These are phyloP conservation scores for Alternaria panax DNA, from an alignment of 2,329 filamentous ascomycete genomes.

Conservation along the genomic window DNA sequence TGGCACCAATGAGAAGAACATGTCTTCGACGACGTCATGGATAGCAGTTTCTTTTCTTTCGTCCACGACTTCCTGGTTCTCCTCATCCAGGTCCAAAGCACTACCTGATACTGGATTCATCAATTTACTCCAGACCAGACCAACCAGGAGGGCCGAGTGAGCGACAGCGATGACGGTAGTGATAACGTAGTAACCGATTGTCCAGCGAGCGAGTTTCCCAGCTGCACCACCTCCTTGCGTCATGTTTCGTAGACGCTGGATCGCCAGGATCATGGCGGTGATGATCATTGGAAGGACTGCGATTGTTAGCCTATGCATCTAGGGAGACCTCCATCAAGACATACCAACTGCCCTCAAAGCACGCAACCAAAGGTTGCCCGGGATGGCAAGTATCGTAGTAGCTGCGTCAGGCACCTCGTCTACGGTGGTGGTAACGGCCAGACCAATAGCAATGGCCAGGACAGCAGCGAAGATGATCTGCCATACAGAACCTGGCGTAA, in stretches of 20 bases:
- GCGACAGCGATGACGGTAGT: slow-evolving; percentile 61
- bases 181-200: slow-evolving; percentile 59
- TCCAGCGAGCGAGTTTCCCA: slow-evolving; percentile 57
- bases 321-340: slow-evolving; percentile 18
- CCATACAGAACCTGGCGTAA: slow-evolving; percentile 55
- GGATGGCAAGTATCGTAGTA: slow-evolving; percentile 56
- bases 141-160: slow-evolving; percentile 57
- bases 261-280: slow-evolving; percentile 60
- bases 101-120: slow-evolving; percentile 52
- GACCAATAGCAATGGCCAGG: slow-evolving; percentile 60
- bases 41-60: slow-evolving; percentile 47
- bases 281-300: slow-evolving; percentile 62
- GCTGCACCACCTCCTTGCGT: slow-evolving; percentile 51
- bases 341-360: slow-evolving; percentile 58
- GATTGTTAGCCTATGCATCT: background rate
- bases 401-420: slow-evolving; percentile 55
- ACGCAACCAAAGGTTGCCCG: slow-evolving; percentile 60
- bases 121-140: slow-evolving; percentile 58
- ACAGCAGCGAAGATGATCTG: slow-evolving; percentile 61
- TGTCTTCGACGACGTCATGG: slow-evolving; percentile 56
- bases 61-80: slow-evolving; percentile 44
- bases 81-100: slow-evolving; percentile 41
- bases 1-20: slow-evolving; percentile 61
- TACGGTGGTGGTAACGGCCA: slow-evolving; percentile 55
- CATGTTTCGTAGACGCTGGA: slow-evolving; percentile 59